Evolutionary conservation across 805 yeast genomes (phyloP).

Genomic region (Saccharomycopsis selenospora): DNA sequence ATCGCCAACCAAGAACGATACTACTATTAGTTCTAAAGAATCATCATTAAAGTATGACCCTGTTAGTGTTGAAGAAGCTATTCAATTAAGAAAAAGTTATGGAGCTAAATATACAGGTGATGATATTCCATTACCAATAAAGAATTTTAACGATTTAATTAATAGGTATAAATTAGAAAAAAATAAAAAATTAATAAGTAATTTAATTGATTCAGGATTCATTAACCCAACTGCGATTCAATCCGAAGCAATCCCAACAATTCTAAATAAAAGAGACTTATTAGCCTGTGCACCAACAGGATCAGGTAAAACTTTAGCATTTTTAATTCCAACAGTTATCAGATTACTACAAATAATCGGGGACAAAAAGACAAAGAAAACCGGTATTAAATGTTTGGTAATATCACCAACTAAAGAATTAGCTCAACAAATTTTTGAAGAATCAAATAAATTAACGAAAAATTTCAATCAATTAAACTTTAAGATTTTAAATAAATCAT

Average conservation of each 20-base stretch:
- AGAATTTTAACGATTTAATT: slow-evolving; percentile 76
- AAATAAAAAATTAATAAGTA: slow-evolving; percentile 43
- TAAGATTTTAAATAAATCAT: slow-evolving; percentile 62
- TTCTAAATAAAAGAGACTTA: slow-evolving; percentile 64
- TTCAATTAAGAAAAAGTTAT: slow-evolving; percentile 48
- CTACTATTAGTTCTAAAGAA: too few relatives aligned
- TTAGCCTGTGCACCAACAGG: slow-evolving; percentile 98
- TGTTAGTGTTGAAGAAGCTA: slow-evolving; percentile 48
- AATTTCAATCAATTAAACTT: slow-evolving; percentile 49
- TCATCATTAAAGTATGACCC: too few relatives aligned
- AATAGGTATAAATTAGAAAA: slow-evolving; percentile 60
- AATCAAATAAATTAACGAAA: slow-evolving; percentile 48
- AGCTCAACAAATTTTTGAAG: slow-evolving; percentile 75
- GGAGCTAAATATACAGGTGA: slow-evolving; percentile 65
- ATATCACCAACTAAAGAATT: slow-evolving; percentile 94
- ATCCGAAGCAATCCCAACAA: slow-evolving; percentile 77
- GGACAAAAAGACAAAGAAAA: slow-evolving; percentile 3
- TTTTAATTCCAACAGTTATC: slow-evolving; percentile 65
- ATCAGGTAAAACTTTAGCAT: slow-evolving; percentile 94
- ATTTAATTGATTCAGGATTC: slow-evolving; percentile 63
- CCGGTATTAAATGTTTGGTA: slow-evolving; percentile 40
- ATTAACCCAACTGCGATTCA: slow-evolving; percentile 90
- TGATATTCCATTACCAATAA: slow-evolving; percentile 87
- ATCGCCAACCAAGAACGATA: too few relatives aligned
- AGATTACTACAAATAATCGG: slow-evolving; percentile 31